A percentile compares a stretch with the other conserved stretches of the same genome.
These are phyloP conservation scores for Adansonia digitata DNA, from an alignment of 345 rosid species.

Conservation along the genomic window DNA sequence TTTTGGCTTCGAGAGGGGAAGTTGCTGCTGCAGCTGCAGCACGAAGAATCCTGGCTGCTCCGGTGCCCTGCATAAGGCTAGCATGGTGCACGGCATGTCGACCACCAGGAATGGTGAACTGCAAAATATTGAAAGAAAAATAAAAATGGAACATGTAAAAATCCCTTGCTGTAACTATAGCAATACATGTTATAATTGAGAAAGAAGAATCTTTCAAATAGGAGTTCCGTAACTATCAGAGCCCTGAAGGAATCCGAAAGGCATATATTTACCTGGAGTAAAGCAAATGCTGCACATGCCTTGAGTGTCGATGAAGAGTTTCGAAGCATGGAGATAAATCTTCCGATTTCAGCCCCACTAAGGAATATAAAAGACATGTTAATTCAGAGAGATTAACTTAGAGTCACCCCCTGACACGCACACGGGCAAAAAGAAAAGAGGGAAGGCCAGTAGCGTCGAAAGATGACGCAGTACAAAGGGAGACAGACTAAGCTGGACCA, in stretches of 20 bases:
- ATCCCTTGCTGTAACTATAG: not conserved
- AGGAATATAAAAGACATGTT: constrained; percentile 10
- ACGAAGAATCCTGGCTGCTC: constrained; percentile 75
- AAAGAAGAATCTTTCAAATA: not conserved
- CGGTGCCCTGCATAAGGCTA: constrained; percentile 73
- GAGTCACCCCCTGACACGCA: not conserved
- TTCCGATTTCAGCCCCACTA: constrained; percentile 83
- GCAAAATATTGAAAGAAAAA: constrained; percentile 13
- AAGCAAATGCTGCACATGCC: constrained; percentile 84
- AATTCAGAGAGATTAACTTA: not conserved
- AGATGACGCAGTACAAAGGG: not conserved
- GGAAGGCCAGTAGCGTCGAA: not conserved
- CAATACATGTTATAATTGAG: not conserved
- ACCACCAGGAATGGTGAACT: constrained; percentile 91
- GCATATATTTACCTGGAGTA: constrained; percentile 54
- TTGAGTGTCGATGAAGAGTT: constrained; percentile 57
- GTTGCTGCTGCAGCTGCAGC: constrained; percentile 87
- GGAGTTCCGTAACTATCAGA: not conserved
- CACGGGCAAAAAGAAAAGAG: not conserved
- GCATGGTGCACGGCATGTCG: constrained; percentile 90
- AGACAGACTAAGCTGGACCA: not conserved
- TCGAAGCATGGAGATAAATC: constrained; percentile 66
- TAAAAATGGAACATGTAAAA: not conserved
- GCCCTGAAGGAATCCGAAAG: not conserved
- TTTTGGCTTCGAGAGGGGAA: constrained; percentile 74